These are phyloP conservation scores for Corynespora cassiicola DNA, from an alignment of 2,329 filamentous ascomycete species.

Conservation along the genomic window DNA sequence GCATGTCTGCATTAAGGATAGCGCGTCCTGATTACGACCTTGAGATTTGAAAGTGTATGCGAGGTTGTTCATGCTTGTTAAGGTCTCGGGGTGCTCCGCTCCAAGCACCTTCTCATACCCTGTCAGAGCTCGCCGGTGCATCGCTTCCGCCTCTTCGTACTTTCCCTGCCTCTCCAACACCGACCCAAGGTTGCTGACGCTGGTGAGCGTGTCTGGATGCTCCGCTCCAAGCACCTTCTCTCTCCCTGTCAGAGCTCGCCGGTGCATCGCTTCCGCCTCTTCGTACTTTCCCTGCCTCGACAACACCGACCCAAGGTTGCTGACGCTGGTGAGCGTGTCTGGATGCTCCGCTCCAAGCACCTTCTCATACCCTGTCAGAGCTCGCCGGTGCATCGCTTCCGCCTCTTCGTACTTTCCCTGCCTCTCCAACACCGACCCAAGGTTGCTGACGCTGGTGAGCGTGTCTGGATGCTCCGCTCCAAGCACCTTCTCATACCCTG, in stretches of 20 bases:
- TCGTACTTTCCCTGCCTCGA: not conserved
- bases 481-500: no score
- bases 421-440: no score
- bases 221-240: conserved; percentile 12
- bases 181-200: conserved; percentile 5
- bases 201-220: conserved; percentile 12
- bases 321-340: conserved; percentile 2
- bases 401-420: no score
- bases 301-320: conserved; percentile 1
- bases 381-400: conserved; percentile 6
- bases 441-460: no score
- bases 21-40: conserved; percentile 5
- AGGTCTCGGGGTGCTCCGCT: conserved; percentile 9
- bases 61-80: conserved; percentile 13
- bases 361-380: conserved; percentile 19
- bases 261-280: conserved; percentile 2
- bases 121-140: conserved; percentile 9
- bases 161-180: conserved; percentile 6
- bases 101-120: no score
- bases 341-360: not conserved
- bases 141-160: conserved; percentile 10
- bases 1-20: conserved; percentile 7
- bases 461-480: no score
- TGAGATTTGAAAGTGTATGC: conserved; percentile 40
- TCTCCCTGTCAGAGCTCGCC: not conserved